Percentiles rank a stretch among this genome's conserved stretches.
These are phyloP conservation scores for Candolleomyces efflorescens DNA, from an alignment of 768 basidiomycete genomes.

Conservation along the genomic window DNA sequence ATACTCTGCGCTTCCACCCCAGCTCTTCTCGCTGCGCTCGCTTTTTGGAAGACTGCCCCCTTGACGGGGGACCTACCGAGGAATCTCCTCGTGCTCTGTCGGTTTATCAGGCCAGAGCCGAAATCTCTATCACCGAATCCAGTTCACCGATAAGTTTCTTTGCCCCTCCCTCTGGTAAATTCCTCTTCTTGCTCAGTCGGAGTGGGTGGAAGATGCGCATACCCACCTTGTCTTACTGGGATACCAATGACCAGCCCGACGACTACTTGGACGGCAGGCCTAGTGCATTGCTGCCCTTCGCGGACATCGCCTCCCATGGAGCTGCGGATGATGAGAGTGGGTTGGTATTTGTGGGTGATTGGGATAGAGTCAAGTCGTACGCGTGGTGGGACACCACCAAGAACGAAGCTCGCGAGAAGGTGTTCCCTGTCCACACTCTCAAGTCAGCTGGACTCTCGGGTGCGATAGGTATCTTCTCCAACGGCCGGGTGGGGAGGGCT, in stretches of 20 bases:
- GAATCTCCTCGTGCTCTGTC: constrained; percentile 19
- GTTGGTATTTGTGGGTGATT: constrained; percentile 34
- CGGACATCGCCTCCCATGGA: neutral
- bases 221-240: constrained; percentile 23
- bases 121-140: constrained; percentile 21
- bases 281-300: constrained; percentile 16
- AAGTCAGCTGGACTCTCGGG: constrained; percentile 18
- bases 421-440: constrained; percentile 29
- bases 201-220: constrained; percentile 32
- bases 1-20: constrained; percentile 20
- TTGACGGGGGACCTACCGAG: constrained; percentile 9
- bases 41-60: constrained; percentile 23
- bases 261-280: constrained; percentile 15
- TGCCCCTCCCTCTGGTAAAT: constrained; percentile 19
- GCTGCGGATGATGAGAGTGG: constrained; percentile 27
- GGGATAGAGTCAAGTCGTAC: constrained; percentile 33
- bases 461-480: constrained; percentile 25
- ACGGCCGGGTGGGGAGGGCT: constrained; percentile 25
- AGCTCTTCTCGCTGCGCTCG: constrained; percentile 29
- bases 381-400: constrained; percentile 17
- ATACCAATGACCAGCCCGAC: constrained; percentile 12
- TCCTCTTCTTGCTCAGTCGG: constrained; percentile 18
- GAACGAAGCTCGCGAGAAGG: neutral
- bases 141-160: constrained; percentile 13
- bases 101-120: constrained; percentile 32